A percentile compares a stretch with the other conserved stretches of the same genome.
These are phyloP conservation scores for Salix brachista DNA, from an alignment of 345 rosid genomes.

Conservation along the genomic window DNA sequence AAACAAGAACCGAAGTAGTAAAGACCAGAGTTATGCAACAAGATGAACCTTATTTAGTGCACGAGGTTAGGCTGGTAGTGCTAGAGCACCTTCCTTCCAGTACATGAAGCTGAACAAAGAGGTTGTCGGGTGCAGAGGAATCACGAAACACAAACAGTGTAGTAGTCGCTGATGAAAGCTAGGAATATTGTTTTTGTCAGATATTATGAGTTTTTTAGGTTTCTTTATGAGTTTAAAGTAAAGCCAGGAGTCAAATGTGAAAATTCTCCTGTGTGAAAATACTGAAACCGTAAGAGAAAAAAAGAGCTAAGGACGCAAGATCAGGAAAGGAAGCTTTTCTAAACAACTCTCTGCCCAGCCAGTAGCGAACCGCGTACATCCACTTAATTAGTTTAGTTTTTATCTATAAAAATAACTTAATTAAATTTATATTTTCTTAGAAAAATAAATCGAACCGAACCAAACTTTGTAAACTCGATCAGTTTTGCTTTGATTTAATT, in stretches of 20 bases:
- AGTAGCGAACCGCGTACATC: constrained; percentile 2
- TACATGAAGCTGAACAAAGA: not conserved
- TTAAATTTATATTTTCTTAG: no score
- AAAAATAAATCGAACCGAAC: no score
- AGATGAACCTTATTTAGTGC: not conserved
- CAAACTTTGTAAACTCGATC: no score
- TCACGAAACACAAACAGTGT: not conserved
- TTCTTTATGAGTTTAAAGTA: not conserved
- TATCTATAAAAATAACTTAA: no score
- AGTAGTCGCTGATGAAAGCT: not conserved
- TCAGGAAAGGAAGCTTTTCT: not conserved
- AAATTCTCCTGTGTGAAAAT: not conserved
- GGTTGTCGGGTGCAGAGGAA: not conserved
- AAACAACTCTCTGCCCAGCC: not conserved
- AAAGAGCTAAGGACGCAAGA: not conserved
- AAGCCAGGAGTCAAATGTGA: not conserved
- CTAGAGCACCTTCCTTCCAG: not conserved
- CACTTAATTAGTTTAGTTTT: no score
- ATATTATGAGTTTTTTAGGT: not conserved
- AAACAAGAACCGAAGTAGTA: not conserved
- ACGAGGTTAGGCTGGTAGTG: not conserved
- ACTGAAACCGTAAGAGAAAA: not conserved
- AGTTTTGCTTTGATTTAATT: no score
- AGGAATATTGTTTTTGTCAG: not conserved
- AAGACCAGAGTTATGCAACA: not conserved